These are phyloP conservation scores for Cadophora sp. DNA, from an alignment of 2,329 filamentous ascomycete species.

Conservation along the genomic window DNA sequence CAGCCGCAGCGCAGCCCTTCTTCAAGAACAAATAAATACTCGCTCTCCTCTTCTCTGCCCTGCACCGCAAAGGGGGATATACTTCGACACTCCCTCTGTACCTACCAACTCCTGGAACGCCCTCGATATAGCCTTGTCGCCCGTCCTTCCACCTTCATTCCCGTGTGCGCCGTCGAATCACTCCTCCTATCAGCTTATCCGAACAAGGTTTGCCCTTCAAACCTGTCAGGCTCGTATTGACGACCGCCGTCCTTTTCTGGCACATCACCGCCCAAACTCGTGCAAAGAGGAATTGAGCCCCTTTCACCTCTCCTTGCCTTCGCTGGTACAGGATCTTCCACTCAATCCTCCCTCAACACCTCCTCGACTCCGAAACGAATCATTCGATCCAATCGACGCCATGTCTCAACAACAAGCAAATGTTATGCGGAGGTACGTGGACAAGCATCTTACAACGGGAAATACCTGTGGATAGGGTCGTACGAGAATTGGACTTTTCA, in stretches of 20 bases:
- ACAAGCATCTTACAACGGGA: constrained; percentile 1
- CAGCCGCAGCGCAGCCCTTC: constrained; percentile 14
- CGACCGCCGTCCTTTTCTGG: constrained; percentile 27
- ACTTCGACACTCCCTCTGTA: neutral
- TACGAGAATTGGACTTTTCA: neutral
- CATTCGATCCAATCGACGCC: constrained; percentile 27
- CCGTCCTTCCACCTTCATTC: neutral
- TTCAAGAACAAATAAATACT: constrained; percentile 22
- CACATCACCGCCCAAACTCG: constrained; percentile 20
- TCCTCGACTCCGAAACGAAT: constrained; percentile 11
- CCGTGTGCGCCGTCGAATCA: neutral
- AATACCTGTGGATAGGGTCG: neutral
- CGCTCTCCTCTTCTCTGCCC: constrained; percentile 27
- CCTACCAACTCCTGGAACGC: neutral
- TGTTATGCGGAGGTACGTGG: constrained; percentile 53
- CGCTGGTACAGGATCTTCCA: constrained; percentile 36
- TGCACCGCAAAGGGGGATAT: constrained; percentile 3
- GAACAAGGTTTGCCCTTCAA: constrained; percentile 28
- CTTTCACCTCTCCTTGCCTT: constrained; percentile 30
- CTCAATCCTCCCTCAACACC: constrained; percentile 18
- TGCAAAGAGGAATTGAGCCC: constrained; percentile 19
- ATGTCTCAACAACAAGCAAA: constrained; percentile 49
- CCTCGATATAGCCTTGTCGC: neutral
- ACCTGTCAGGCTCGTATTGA: constrained; percentile 38
- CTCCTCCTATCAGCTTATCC: constrained; percentile 33